Evolutionary conservation across 202 grass and related monocot genomes (phyloP), one percentile per base, ranked within the genome.

Genomic region (Carex arenaria): DNA sequence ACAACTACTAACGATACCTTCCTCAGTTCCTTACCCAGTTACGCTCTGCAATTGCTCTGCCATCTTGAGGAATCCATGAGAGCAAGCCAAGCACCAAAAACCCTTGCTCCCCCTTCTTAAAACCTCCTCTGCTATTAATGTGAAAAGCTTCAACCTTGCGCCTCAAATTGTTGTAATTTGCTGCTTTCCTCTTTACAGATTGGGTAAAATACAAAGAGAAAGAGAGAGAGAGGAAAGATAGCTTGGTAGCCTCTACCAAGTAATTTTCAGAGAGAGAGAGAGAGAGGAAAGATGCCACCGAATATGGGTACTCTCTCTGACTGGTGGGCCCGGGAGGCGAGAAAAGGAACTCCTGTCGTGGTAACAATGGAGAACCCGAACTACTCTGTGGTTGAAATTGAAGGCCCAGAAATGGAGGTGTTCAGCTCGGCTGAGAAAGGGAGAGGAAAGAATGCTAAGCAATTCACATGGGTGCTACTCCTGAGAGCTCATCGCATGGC

Each of bases 321-420:
- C 61, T 59, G 88, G 86, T 87, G 88, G 92, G 90, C 77, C 28
- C 89, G 79, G 64, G 90, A 92, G 26, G 73, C 7, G 2, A 84
- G 89, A 82, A 79, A 79, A 45, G 90, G 70, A 22, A 87, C 86
- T 28, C 90, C 90, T 4, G 86, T 94, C 3, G 90, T 94, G 64
- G 90, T 92, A 38, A 92, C 92, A 32, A 92, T 94, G 92, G 92
- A 92, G 84, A 94, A 90, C 71, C 89, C 87, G 32, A 94, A 94
- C 75, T 94, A 90, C 78, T 90, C 92, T 1, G 86, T 92, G 61
- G 84, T 94, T 10, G 87, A 94, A 83, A 88, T 94, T 3, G 81
- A 88, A 32, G 87, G 84, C 61, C 84, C 86, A 1, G 89, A 87
- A 53, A 69, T 82, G 22, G 85, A 86, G 65, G 89, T 71, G 72